Percentiles rank a stretch among this genome's conserved stretches.
These are phyloP conservation scores for Pleurotus salmoneostramineus DNA, from an alignment of 768 basidiomycete genomes.

Conservation along the genomic window DNA sequence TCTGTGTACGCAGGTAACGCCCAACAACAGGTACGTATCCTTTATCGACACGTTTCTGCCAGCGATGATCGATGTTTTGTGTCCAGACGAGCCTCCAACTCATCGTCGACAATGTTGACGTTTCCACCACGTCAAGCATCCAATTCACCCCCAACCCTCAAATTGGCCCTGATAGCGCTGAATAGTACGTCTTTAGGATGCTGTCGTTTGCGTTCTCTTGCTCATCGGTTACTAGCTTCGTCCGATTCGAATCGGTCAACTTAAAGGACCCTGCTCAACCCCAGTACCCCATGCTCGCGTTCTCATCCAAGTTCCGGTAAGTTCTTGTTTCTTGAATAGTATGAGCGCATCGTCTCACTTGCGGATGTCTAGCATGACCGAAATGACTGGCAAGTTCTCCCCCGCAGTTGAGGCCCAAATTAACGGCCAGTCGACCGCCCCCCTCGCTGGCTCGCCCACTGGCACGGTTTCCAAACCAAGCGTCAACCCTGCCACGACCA, in stretches of 20 bases:
- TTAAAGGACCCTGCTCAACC: conserved; percentile 49
- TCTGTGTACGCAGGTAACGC: conserved; percentile 64
- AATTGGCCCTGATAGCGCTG: conserved; percentile 49
- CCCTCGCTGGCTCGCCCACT: conserved; percentile 36
- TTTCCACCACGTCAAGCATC: conserved; percentile 41
- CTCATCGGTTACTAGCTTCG: conserved; percentile 47
- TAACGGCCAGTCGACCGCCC: conserved; percentile 54
- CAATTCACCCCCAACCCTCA: conserved; percentile 45
- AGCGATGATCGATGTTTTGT: neutral
- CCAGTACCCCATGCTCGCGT: conserved; percentile 60
- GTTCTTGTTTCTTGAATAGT: conserved; percentile 17
- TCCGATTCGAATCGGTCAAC: conserved; percentile 63
- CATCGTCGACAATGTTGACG: conserved; percentile 45
- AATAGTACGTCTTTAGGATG: conserved; percentile 41
- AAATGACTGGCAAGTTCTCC: conserved; percentile 73
- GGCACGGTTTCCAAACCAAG: conserved; percentile 18
- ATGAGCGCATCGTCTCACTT: neutral
- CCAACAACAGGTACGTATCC: conserved; percentile 48
- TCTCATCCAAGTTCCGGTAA: conserved; percentile 77
- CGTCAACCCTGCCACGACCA: conserved; percentile 15
- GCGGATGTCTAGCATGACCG: conserved; percentile 40
- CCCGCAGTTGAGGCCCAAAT: conserved; percentile 52
- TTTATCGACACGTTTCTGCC: neutral
- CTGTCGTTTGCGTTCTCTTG: conserved; percentile 5
- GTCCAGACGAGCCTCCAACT: conserved; percentile 51